Evolutionary conservation across 2,329 filamentous ascomycete genomes (phyloP), one percentile per base, ranked within the genome.

Genomic region (Rasamsonia emersonii): DNA sequence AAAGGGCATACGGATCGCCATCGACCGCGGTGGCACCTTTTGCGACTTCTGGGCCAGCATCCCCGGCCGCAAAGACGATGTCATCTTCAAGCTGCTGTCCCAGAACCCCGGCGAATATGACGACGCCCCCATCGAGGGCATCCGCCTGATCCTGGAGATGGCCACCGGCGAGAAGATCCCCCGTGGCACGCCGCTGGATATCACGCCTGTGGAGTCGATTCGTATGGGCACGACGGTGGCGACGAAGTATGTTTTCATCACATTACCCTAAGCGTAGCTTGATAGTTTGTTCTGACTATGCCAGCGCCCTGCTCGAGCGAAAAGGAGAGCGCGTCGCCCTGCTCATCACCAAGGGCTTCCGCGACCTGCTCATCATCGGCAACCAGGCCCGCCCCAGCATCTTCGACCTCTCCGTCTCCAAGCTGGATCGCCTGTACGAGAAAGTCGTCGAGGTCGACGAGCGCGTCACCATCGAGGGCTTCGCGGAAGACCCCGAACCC

Each of bases 191-290:
- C 39, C 37, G 18, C 29, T 47, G 15, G 35, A 39, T 29, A 37
- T 44, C 35, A 26, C 28, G 9, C 26, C 28, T 9, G 33, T 46
- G 4, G 43, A 43, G 9, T 43, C 36, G 3, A 91, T 93, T 52
- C 78, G 86, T 33, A 93, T 93, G 85, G 86, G 86, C 25, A 93
- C 86, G 3, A 93, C 86, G 0, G 85, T 93, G 9, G 86, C 85
- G 5, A 93, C 86, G 1, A 93, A 93, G 37, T 39, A 25, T 24
- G 36, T 24, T 36, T 2, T 4, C 16, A 10, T 9, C 4, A 30
- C 9, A 2, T 24, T 18, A 23, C 10, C 5, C 6, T 10, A 10
- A 11, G 91, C 91, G 85, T 85, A 84, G 29, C 91, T 84, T 2
- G 91, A n/a, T n/a, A n/a, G n/a, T n/a, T n/a, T n/a, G n/a, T n/a